These are phyloP conservation scores for Penicillium pulvis DNA, from an alignment of 495 filamentous ascomycete genomes.

Conservation along the genomic window DNA sequence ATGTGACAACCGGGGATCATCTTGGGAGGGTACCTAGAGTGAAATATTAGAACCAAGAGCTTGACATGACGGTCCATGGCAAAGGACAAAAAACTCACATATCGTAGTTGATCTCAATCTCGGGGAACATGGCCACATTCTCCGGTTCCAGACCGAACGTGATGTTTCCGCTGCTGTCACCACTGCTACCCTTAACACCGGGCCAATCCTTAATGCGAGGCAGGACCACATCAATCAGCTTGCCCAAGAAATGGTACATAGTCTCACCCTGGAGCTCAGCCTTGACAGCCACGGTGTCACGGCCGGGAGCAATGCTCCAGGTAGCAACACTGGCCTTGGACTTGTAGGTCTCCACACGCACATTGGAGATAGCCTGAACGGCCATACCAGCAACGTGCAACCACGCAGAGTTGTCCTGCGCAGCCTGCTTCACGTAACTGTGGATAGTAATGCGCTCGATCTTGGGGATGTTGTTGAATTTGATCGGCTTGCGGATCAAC, in stretches of 20 bases:
- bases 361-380: slow-evolving; percentile 82
- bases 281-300: slow-evolving; percentile 60
- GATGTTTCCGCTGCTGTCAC: slow-evolving; percentile 88
- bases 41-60: slow-evolving; percentile 5
- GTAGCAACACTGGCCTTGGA: slow-evolving; percentile 65
- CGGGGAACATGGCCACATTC: slow-evolving; percentile 79
- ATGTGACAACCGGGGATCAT: slow-evolving; percentile 94
- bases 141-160: slow-evolving; percentile 73
- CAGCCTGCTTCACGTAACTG: slow-evolving; percentile 63
- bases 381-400: slow-evolving; percentile 81
- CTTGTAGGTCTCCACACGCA: slow-evolving; percentile 67
- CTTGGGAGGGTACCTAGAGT: slow-evolving; percentile 71
- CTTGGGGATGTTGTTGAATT: slow-evolving; percentile 82
- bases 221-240: slow-evolving; percentile 82
- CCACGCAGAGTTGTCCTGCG: slow-evolving; percentile 63
- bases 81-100: slow-evolving; percentile 58
- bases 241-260: slow-evolving; percentile 86
- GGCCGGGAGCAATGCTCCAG: slow-evolving; percentile 60
- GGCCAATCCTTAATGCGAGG: slow-evolving; percentile 94
- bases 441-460: slow-evolving; percentile 80
- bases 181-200: slow-evolving; percentile 72
- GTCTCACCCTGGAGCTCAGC: slow-evolving; percentile 72
- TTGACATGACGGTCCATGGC: neutral
- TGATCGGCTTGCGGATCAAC: slow-evolving; percentile 74
- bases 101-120: slow-evolving; percentile 89